These are phyloP conservation scores for Novymonas esmeraldas DNA, from an alignment of 208 protist genomes.

Conservation along the genomic window DNA sequence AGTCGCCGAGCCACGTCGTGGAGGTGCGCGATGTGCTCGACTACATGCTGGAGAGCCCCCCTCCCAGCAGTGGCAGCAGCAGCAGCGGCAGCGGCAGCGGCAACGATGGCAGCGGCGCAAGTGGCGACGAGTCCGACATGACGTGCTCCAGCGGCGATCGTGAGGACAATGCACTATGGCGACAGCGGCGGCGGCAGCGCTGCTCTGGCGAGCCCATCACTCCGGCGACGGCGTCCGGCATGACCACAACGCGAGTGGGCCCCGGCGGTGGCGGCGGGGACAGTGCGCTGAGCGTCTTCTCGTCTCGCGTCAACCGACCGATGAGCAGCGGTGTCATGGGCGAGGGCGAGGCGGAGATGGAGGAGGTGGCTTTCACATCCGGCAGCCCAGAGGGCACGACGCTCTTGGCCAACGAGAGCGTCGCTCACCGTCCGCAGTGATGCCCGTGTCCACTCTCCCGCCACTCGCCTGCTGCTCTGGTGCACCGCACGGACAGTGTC, in stretches of 20 bases:
- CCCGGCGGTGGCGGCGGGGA: neutral
- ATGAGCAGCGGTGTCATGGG: too few relatives aligned
- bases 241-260: neutral
- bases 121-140: neutral
- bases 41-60: constrained; percentile 5
- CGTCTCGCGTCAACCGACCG: neutral
- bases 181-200: neutral
- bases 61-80: neutral
- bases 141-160: neutral
- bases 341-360: neutral
- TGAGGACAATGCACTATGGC: neutral
- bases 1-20: constrained; percentile 42
- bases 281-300: too few relatives aligned
- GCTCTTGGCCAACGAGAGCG: neutral
- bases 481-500: too few relatives aligned
- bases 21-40: constrained; percentile 39
- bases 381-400: neutral
- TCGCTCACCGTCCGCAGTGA: too few relatives aligned
- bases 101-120: neutral
- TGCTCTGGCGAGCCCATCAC: constrained; percentile 4
- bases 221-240: neutral
- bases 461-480: too few relatives aligned
- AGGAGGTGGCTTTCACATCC: neutral
- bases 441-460: too few relatives aligned
- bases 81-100: neutral